Base-by-base conservation (phyloP, 495 filamentous ascomycete genomes). In the Trichocladium antarcticum region DNA sequence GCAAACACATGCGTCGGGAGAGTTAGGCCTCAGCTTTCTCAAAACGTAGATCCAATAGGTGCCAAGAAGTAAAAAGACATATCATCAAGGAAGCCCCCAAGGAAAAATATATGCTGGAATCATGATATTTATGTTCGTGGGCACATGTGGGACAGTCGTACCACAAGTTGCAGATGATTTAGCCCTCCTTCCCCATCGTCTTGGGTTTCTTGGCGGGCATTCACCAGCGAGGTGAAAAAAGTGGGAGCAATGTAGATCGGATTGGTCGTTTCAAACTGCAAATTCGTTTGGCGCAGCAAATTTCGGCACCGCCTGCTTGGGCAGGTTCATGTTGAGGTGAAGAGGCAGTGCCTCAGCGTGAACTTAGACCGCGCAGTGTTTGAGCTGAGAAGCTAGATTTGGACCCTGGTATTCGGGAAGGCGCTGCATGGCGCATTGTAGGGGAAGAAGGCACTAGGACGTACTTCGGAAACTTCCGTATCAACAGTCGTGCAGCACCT, bases 201-300 rank as follows among this genome's bases (percentile, higher is more conserved):
- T 24, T 45, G 16, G 31, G 42, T n/a, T n/a, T 44, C 57, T 61
- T 61, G 58, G 58, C 58, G 52, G 35, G 12, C 45, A 58, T 56
- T 52, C 56, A 52, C 47, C 53, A 48, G 42, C 31, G 37, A 40
- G 32, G 19, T 29, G 47, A 42, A 39, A 40, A 44, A 34, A 27
- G 47, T 21, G 39, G 39, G 29, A 42, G 52, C 47, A 58, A 60
- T 53, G 58, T 45, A 41, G 54, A 57, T 57, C 57, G 55, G 42
- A 55, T 55, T 55, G 56, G 43, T 2, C 3, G n/a, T 15, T 15
- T 40, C 28, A 4, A 19, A 28, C 32, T 21, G 22, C 31, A 41
- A 41, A 41, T 41, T 49, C 22, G 37, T 6, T 9, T 7, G 19
- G 28, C 28, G 3, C 11, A 19, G 4, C 17, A 10, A 24, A 6